phyloP scores from a whole-genome alignment of 768 basidiomycete genomes.

The Collybia nuda region DNA sequence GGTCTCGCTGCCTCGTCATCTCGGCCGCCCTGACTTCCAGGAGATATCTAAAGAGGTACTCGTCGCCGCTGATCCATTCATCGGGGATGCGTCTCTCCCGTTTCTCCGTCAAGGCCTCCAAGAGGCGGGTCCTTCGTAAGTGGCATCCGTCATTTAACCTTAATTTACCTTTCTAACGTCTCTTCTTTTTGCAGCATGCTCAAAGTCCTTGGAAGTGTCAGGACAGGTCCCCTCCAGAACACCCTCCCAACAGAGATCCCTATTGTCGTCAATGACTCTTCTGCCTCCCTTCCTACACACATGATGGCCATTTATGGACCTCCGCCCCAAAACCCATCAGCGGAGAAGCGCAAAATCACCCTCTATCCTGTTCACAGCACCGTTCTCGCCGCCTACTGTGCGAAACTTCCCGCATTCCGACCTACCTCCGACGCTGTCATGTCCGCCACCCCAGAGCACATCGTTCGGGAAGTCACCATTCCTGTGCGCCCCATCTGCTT shows the following conservation, averaged over 20 bases:
- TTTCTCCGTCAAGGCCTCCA: constrained; percentile 56
- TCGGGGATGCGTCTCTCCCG: constrained; percentile 44
- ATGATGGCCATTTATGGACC: constrained; percentile 46
- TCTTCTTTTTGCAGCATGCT: constrained; percentile 28
- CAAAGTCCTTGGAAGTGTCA: constrained; percentile 37
- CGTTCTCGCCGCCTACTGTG: constrained; percentile 68
- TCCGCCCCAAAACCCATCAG: constrained; percentile 12
- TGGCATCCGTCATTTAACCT: constrained; percentile 8
- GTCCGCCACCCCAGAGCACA: constrained; percentile 25
- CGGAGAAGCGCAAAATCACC: constrained; percentile 30
- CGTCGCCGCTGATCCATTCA: constrained; percentile 46
- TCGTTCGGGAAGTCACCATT: constrained; percentile 24
- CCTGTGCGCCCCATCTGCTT: constrained; percentile 66
- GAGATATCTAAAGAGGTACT: constrained; percentile 48
- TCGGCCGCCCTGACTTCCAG: constrained; percentile 49
- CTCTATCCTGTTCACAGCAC: constrained; percentile 72
- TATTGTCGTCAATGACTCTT: constrained; percentile 35
- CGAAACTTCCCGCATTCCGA: constrained; percentile 59
- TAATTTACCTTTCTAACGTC: constrained; percentile 1
- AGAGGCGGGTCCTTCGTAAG: constrained; percentile 40
- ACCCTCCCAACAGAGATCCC: constrained; percentile 42
- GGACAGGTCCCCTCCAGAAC: constrained; percentile 25
- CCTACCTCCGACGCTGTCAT: constrained; percentile 24
- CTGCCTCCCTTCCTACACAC: constrained; percentile 45
- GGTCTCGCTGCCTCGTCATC: constrained; percentile 48